These are phyloP conservation scores for Puccinia hordei DNA, from an alignment of 1,284 basidiomycete genomes.

Conservation along the genomic window DNA sequence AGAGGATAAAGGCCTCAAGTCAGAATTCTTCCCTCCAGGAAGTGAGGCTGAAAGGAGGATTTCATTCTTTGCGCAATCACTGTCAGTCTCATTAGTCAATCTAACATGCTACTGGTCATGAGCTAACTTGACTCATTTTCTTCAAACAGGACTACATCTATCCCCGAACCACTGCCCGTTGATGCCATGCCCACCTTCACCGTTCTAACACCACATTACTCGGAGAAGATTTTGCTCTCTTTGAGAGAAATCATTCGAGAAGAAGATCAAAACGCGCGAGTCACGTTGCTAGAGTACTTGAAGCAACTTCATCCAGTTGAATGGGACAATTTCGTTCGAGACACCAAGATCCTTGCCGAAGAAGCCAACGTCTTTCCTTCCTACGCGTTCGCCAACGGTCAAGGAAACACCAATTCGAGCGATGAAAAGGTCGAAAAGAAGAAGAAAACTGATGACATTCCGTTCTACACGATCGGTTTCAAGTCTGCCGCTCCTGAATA, in stretches of 20 bases:
- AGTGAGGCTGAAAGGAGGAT: slow-evolving; percentile 92
- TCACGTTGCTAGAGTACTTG: slow-evolving; percentile 91
- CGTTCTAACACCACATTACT: slow-evolving; percentile 91
- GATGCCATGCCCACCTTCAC: slow-evolving; percentile 98
- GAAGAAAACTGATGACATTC: slow-evolving; percentile 77
- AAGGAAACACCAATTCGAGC: slow-evolving; percentile 50
- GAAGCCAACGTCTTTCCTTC: slow-evolving; percentile 86
- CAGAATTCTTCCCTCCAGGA: slow-evolving; percentile 88
- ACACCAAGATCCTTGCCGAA: slow-evolving; percentile 98
- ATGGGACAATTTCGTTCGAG: slow-evolving; percentile 99
- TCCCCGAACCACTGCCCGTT: slow-evolving; percentile 85
- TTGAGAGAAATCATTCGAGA: slow-evolving; percentile 94
- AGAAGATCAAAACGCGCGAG: slow-evolving; percentile 90
- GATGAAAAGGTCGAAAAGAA: slow-evolving; percentile 85
- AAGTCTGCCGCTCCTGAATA: slow-evolving; percentile 98
- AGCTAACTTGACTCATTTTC: slow-evolving; percentile 74
- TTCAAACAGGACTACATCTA: slow-evolving; percentile 68
- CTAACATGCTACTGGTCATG: neutral
- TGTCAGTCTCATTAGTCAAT: slow-evolving; percentile 59
- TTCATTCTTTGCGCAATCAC: slow-evolving; percentile 92
- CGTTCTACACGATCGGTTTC: slow-evolving; percentile 99
- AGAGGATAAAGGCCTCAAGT: slow-evolving; percentile 76
- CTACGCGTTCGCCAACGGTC: slow-evolving; percentile 55
- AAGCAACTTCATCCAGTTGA: slow-evolving; percentile 97
- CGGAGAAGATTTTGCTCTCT: slow-evolving; percentile 90